A percentile compares a stretch with the other conserved stretches of the same genome.
Conservation (phyloP, 768 basidiomycete genomes). For the Boletus rubescentipes region DNA sequence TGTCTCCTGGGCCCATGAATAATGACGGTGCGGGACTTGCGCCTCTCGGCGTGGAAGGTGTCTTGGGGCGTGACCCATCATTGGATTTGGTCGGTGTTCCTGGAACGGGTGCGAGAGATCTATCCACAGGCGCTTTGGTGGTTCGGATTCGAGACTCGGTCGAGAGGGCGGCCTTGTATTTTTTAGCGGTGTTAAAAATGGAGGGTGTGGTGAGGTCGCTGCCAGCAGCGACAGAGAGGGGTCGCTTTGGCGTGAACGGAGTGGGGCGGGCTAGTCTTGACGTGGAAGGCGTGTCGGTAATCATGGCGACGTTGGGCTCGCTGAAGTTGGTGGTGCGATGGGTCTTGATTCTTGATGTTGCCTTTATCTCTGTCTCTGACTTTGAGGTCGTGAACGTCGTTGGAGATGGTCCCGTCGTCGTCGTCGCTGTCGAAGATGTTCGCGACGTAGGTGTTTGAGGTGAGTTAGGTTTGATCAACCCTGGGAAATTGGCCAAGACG, state of each 20-base stretch:
- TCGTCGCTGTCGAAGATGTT: constrained; percentile 2
- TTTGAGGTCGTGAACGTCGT: neutral
- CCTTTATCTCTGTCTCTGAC: neutral
- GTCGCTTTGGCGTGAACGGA: constrained; percentile 58
- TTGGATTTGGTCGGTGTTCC: constrained; percentile 50
- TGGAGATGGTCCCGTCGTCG: neutral
- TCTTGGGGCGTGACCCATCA: constrained; percentile 46
- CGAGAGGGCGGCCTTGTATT: constrained; percentile 66
- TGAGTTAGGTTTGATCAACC: constrained; percentile 25
- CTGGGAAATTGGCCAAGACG: constrained; percentile 29
- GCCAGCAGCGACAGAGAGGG: constrained; percentile 38
- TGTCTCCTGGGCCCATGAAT: constrained; percentile 51
- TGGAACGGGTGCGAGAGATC: constrained; percentile 45
- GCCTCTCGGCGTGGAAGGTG: constrained; percentile 53
- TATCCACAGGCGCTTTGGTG: constrained; percentile 28
- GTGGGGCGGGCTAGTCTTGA: constrained; percentile 40
- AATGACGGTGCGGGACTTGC: constrained; percentile 45
- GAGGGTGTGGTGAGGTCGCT: constrained; percentile 37
- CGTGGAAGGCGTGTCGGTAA: constrained; percentile 27
- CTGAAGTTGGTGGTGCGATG: constrained; percentile 1
- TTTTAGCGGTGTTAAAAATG: constrained; percentile 50
- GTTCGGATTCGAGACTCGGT: constrained; percentile 36
- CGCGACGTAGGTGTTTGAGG: neutral
- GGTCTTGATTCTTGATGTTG: neutral
- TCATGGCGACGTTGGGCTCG: neutral